Base-by-base conservation (phyloP, 2,329 filamentous ascomycete genomes). In the Salinomyces thailandicus region DNA sequence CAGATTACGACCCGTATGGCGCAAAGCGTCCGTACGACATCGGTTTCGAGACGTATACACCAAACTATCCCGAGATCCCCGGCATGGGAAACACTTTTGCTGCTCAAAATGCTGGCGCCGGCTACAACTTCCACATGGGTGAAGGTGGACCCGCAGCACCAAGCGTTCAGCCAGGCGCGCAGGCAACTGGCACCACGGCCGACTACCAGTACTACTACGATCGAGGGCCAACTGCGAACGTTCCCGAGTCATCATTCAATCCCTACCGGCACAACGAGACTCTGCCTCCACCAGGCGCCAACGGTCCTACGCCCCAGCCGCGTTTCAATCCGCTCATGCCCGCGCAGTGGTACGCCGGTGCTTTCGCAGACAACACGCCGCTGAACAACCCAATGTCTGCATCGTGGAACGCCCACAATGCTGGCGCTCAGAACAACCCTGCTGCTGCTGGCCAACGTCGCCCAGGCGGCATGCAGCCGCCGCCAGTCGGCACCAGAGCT, bases 1-100 rank as follows among this genome's bases (percentile, higher is more conserved):
- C 39, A 16, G 51, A 53, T 28, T 45, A 50, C 9, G 54, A 58
- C 32, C 54, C 55, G 4, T 54, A 57, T 34, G 55, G 55, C 6
- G 54, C 55, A 3, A 44, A 55, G 11, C 53, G 52, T 27, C 54
- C 55, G 5, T 57, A 57, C 36, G 48, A 39, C 31, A 50, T 57
- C 30, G 44, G 41, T 0, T 53, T 50, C 46, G 49, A 53, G n/a
- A 53, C 53, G 3, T 56, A 57, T 44, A 52, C 46, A 16, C 53
- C 54, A 1, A 57, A 55, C 42, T 56, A 52, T 31, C 52, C 53
- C 7, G 38, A 43, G 31, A 57, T 56, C 36, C 53, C 54, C 1
- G 54, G 54, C 17, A 46, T 56, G 5, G 20, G 46, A 3, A 57
- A 57, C 43, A 53, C 47, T 44, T 57, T 53, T 32, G 50, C 11